Conservation (phyloP, 768 basidiomycete genomes). For the Naematelia encephala region DNA sequence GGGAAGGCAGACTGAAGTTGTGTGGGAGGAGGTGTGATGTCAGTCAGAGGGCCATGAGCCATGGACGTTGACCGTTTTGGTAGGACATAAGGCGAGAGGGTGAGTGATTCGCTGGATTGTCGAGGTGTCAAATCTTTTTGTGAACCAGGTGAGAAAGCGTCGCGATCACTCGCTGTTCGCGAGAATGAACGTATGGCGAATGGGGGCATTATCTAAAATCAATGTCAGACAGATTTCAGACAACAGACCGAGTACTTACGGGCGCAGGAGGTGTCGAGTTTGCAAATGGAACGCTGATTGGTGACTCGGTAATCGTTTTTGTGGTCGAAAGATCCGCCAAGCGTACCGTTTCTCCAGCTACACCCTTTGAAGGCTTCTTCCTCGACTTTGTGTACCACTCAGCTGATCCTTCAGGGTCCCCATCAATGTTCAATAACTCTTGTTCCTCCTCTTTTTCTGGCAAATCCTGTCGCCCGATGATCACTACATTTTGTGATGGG, state of each 20-base stretch:
- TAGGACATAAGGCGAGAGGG: slow-evolving; percentile 4
- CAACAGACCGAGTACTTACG: neutral
- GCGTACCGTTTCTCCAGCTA: slow-evolving; percentile 21
- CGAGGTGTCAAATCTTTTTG: neutral
- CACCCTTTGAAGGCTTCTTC: slow-evolving; percentile 15
- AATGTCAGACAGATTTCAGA: neutral
- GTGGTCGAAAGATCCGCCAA: slow-evolving; percentile 27
- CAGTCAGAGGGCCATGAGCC: slow-evolving; percentile 10
- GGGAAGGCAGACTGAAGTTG: slow-evolving; percentile 25
- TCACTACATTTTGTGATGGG: neutral
- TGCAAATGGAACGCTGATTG: neutral
- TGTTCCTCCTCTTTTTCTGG: slow-evolving; percentile 8
- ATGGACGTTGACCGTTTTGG: neutral
- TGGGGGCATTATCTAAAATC: neutral
- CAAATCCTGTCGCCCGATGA: neutral
- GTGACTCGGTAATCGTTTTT: neutral
- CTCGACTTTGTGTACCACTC: slow-evolving; percentile 25
- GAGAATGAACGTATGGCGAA: slow-evolving; percentile 22
- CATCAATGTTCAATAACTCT: slow-evolving; percentile 35
- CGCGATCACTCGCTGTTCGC: slow-evolving; percentile 30
- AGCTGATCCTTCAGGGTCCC: slow-evolving; percentile 14
- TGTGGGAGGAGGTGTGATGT: slow-evolving; percentile 6
- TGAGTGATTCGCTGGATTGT: neutral
- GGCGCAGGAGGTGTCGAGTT: neutral
- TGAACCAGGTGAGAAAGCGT: slow-evolving; percentile 9